phyloP scores from a whole-genome alignment of 2,329 filamentous ascomycete genomes.

The Parascedosporium putredinis region DNA sequence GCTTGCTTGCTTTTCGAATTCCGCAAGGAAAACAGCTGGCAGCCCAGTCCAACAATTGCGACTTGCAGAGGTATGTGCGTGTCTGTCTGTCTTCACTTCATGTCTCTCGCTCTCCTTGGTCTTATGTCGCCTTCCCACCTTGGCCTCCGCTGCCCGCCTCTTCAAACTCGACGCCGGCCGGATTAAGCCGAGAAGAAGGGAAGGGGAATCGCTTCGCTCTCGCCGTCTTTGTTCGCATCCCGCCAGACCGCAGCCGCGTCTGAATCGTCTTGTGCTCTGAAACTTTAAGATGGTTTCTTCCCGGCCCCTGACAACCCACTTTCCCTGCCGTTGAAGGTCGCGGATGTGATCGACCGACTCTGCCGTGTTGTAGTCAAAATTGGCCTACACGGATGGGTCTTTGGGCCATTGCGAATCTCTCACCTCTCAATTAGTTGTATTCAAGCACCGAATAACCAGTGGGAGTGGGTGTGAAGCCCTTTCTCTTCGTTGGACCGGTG shows the following conservation, averaged over 20 bases:
- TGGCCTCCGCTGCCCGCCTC: no score
- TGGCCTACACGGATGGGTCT: no score
- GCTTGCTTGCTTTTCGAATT: background rate
- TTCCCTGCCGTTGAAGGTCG: background rate
- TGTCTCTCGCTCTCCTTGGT: no score
- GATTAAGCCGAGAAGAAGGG: background rate
- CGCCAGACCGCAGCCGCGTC: background rate
- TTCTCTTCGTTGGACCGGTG: conserved; percentile 1
- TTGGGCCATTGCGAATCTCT: no score
- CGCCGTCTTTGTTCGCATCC: background rate
- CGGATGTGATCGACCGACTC: background rate
- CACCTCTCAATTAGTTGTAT: no score
- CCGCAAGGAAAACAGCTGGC: background rate
- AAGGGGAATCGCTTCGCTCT: no score
- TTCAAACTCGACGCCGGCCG: background rate
- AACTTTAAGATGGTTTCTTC: background rate
- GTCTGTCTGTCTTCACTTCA: no score
- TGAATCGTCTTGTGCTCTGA: conserved; percentile 1
- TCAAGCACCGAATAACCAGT: no score
- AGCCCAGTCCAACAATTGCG: background rate
- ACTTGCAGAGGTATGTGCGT: background rate
- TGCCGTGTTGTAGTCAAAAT: background rate
- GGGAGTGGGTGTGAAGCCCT: conserved; percentile 1
- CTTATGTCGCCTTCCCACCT: no score
- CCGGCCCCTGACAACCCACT: background rate